Base-by-base conservation (phyloP, 2,329 filamentous ascomycete species). In the Exophiala bonariae region DNA sequence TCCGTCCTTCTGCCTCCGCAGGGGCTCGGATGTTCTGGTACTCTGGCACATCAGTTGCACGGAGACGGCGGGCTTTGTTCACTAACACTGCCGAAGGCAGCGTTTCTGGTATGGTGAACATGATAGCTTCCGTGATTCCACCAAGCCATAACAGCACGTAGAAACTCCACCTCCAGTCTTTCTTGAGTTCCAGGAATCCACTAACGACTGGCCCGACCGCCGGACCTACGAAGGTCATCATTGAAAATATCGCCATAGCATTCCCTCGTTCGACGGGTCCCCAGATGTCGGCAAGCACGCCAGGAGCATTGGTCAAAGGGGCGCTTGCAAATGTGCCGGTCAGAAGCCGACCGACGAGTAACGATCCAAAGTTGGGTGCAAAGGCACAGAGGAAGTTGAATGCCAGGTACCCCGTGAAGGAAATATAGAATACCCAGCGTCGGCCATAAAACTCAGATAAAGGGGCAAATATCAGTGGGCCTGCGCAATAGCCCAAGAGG, bases 381-480 rank as follows among this genome's bases (percentile, higher is more conserved):
- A 78, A 81, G 9, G 78, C 75, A 54, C 77, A 80, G 2, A 78
- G 62, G 50, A 80, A 80, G 31, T 71, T 62, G 59, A 80, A 79
- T 0, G 70, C 70, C 37, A 73, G 61, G 50, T 73, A 73, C 11
- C 53, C 30, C 3, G 55, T 50, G 43, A 67, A 72, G 5, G 65
- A 65, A 39, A 60, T 55, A 59, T 77, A 74, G 54, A 80, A 77
- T 37, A 81, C 71, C 54, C 66, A 68, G 49, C 76, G 69, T 11
- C 83, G 73, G 7, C 83, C 82, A 48, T 78, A 79, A 49, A 85
- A 81, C 61, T 87, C 84, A 34, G 79, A 84, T 3, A 86, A 61
- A 0, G 84, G 85, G 0, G 81, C 83, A 72, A 82, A 85, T 10
- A 85, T 63, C 7, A 85, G 64, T 1, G 80, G 80, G 0, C 81